Evolutionary conservation across 805 yeast species (phyloP).

Genomic region (Ascoidea tarda): DNA sequence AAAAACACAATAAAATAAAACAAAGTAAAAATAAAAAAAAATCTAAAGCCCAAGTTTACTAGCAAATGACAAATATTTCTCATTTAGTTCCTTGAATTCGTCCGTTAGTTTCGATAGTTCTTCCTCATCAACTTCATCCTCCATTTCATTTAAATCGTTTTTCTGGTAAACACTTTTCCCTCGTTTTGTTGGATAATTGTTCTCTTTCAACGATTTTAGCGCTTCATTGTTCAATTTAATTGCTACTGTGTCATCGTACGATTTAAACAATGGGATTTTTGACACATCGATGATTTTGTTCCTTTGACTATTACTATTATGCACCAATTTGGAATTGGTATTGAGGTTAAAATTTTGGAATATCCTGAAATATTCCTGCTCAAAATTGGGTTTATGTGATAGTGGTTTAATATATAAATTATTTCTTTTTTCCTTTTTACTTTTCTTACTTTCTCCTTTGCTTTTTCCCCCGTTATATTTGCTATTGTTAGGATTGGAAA

Average conservation of each 20-base stretch:
- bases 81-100: neutral
- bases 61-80: neutral
- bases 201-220: no score
- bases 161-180: neutral
- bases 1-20: no score
- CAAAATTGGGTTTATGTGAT: neutral
- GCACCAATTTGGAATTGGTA: neutral
- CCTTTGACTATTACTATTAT: no score
- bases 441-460: neutral
- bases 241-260: neutral
- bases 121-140: neutral
- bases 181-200: no score
- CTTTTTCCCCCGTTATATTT: neutral
- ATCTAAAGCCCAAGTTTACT: neutral
- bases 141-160: neutral
- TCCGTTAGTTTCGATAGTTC: neutral
- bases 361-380: neutral
- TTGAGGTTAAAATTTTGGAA: no score
- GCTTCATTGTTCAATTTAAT: no score
- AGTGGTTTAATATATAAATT: neutral
- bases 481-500: neutral
- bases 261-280: neutral
- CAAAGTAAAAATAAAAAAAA: conserved; percentile 2
- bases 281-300: neutral
- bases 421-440: neutral